phyloP scores from a whole-genome alignment of 1,284 basidiomycete species.

The Cryptococcus wingfieldii region DNA sequence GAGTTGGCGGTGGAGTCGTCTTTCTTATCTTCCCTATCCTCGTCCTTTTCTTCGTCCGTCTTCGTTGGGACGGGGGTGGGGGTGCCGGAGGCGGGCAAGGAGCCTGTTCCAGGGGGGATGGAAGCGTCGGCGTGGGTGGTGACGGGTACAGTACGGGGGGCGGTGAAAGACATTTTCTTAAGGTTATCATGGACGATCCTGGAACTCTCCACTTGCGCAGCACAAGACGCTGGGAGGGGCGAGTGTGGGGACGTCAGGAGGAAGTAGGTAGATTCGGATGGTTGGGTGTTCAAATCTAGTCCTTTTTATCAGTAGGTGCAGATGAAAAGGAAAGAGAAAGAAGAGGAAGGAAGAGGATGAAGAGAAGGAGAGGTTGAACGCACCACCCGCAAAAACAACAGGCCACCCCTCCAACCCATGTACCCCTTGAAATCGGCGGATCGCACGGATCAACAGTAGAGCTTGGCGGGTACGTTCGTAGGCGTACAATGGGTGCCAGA shows the following conservation, averaged over 20 bases:
- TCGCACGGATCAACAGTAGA: constrained; percentile 61
- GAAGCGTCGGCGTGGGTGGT: constrained; percentile 51
- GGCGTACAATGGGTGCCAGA: constrained; percentile 87
- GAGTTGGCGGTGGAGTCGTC: constrained; percentile 65
- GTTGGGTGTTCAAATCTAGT: constrained; percentile 87
- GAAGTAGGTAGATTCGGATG: constrained; percentile 78
- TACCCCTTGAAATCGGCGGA: constrained; percentile 57
- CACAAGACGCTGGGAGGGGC: constrained; percentile 56
- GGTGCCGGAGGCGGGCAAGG: constrained; percentile 55
- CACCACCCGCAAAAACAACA: constrained; percentile 77
- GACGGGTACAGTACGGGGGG: constrained; percentile 4
- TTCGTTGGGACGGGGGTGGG: constrained; percentile 51
- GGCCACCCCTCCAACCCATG: constrained; percentile 61
- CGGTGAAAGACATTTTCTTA: constrained; percentile 53
- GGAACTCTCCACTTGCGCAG: constrained; percentile 58
- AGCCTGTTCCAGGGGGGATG: constrained; percentile 30
- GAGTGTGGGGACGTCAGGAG: constrained; percentile 62
- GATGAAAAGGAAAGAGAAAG: background rate
- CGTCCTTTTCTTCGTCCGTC: constrained; percentile 51
- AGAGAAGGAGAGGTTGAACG: constrained; percentile 3
- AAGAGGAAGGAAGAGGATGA: background rate
- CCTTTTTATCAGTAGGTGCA: background rate
- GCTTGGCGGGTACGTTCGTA: constrained; percentile 78
- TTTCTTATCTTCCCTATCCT: constrained; percentile 58
- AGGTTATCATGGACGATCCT: constrained; percentile 78